phyloP scores from a whole-genome alignment of 2,329 filamentous ascomycete genomes.

The Aspergillus novofumigatus region DNA sequence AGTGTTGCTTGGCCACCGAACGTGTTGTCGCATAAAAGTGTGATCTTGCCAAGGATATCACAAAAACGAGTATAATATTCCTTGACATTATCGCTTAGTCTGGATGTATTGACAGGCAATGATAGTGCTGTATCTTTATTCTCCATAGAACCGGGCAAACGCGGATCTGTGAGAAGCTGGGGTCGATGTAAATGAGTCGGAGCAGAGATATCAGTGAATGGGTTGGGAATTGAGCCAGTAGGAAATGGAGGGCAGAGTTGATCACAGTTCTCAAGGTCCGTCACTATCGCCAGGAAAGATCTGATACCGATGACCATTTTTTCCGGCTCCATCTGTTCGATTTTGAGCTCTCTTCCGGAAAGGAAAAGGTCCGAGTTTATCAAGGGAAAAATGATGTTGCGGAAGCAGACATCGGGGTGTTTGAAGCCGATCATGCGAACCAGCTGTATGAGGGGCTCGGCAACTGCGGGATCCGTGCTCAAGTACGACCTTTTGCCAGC shows the following conservation, averaged over 20 bases:
- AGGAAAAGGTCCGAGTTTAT: slow-evolving; percentile 89
- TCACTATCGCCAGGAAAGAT: slow-evolving; percentile 88
- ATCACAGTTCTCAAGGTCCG: slow-evolving; percentile 82
- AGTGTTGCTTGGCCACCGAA: slow-evolving; percentile 94
- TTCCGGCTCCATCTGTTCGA: slow-evolving; percentile 92
- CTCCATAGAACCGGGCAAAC: slow-evolving; percentile 22
- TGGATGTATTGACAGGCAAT: slow-evolving; percentile 55
- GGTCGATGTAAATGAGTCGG: slow-evolving; percentile 34
- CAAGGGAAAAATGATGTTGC: slow-evolving; percentile 86
- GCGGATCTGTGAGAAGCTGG: slow-evolving; percentile 35
- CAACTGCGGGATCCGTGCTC: slow-evolving; percentile 76
- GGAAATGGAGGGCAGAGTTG: slow-evolving; percentile 79
- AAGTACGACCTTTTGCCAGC: slow-evolving; percentile 74
- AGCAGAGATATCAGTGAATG: slow-evolving; percentile 34
- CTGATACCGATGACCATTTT: slow-evolving; percentile 96
- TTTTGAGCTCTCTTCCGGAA: slow-evolving; percentile 70
- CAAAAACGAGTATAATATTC: slow-evolving; percentile 90
- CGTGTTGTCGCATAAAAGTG: slow-evolving; percentile 91
- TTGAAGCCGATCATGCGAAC: slow-evolving; percentile 93
- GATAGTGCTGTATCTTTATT: slow-evolving; percentile 29
- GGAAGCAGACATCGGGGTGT: slow-evolving; percentile 89
- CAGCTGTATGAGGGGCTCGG: slow-evolving; percentile 86
- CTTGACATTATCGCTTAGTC: slow-evolving; percentile 69
- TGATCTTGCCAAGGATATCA: slow-evolving; percentile 92
- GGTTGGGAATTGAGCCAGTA: slow-evolving; percentile 49